Evolutionary conservation across 352 stramenopile species (phyloP).

Genomic region (Phytophthora pinifolia): DNA sequence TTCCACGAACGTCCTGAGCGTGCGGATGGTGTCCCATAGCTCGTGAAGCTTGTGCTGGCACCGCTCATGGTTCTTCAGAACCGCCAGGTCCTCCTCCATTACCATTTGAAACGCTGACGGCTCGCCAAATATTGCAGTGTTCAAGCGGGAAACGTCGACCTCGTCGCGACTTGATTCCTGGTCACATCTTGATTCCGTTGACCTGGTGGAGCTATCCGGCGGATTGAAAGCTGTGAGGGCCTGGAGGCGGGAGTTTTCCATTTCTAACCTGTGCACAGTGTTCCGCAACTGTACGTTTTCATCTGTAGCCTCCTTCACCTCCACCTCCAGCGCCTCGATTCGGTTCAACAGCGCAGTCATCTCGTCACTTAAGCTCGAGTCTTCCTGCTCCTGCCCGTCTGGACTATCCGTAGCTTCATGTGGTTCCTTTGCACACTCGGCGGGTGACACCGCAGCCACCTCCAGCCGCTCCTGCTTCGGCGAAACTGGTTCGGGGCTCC

Average conservation of each 20-base stretch:
- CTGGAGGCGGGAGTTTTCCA: conserved; percentile 21
- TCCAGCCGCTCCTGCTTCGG: neutral
- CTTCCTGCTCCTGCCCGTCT: conserved; percentile 3
- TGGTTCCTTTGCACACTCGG: conserved; percentile 1
- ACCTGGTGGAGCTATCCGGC: neutral
- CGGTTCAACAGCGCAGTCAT: conserved; percentile 15
- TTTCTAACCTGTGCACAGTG: conserved; percentile 19
- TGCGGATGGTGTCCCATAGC: conserved; percentile 64
- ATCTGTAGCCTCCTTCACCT: conserved; percentile 18
- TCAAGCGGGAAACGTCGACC: conserved; percentile 6
- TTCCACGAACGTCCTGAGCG: conserved; percentile 62
- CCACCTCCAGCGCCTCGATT: conserved; percentile 20
- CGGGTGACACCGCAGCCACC: neutral
- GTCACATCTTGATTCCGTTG: neutral
- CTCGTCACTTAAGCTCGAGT: neutral
- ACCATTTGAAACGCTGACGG: conserved; percentile 29
- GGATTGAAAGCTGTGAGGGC: conserved; percentile 3
- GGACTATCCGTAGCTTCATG: conserved; percentile 9
- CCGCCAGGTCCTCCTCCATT: conserved; percentile 26
- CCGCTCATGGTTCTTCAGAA: conserved; percentile 45
- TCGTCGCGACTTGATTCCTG: conserved; percentile 11
- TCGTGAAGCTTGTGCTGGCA: conserved; percentile 72
- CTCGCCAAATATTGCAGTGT: conserved; percentile 23
- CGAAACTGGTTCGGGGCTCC: neutral
- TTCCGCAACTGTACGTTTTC: conserved; percentile 30